Base-by-base conservation (phyloP, 192 early-diverging fungal species). In the Funneliformis geosporum region DNA sequence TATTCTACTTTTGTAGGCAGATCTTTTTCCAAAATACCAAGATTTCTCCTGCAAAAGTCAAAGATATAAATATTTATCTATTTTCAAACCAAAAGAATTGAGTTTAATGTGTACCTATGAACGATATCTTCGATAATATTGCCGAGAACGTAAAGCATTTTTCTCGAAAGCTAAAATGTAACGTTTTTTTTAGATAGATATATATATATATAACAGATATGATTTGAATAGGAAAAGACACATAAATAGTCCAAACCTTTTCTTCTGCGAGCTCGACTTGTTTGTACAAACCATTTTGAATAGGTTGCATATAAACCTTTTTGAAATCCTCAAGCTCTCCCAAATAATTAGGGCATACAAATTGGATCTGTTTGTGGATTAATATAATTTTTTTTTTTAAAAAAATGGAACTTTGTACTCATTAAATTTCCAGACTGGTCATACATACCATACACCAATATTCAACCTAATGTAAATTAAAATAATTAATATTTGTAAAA, bases 1-100 rank as follows among this genome's bases (percentile, higher is more conserved):
- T 87, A 93, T 74, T 97, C 95, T 28, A 79, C 83, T 76, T 95
- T 97, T 60, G 84, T 83, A 16, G 91, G 91, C 11, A 97, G 82
- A 39, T 92, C 88, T 2, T 80, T 71, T 12, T 83, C 80, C 60
- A 94, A 76, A 14, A 91, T 80, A 5, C 64, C 61, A 2, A 82
- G 77, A 72, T 92, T 89, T 66, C 84, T 82, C 75, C 90, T 90
- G 46, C 75, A 40, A 10, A 38, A 79, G 16, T 6, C 6, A 12
- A 42, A 8, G 10, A 38, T 50, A 38, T 47, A 14, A 21, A 21
- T 25, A 23, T 28, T 47, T 11, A 23, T 50, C 8, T 33, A 23
- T n/a, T 1, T 25, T 50, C 40, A 69, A 14, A 55, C 18, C 6
- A 27, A 79, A 61, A 64, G n/a, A 10, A 64, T 27, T 28, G 27